phyloP scores from a whole-genome alignment of 805 yeast species.

The Wickerhamomyces sydowiorum region DNA sequence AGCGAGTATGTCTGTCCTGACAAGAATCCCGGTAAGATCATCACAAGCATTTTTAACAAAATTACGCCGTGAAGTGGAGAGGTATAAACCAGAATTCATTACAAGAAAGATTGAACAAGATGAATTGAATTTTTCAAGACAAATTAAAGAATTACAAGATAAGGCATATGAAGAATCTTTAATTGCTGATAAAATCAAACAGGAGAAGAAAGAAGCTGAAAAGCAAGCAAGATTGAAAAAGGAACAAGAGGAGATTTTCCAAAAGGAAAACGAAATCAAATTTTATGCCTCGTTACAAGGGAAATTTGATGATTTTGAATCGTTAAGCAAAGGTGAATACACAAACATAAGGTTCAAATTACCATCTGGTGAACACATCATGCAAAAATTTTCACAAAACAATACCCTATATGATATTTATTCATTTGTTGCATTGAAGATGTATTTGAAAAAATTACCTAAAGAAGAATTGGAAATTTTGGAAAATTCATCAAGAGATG shows the following conservation, averaged over 20 bases:
- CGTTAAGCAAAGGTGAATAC: conserved; percentile 24
- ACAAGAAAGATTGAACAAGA: conserved; percentile 55
- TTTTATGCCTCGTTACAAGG: conserved; percentile 8
- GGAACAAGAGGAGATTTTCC: conserved; percentile 2
- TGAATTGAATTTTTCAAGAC: conserved; percentile 52
- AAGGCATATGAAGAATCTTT: conserved; percentile 59
- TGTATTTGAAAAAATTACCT: conserved; percentile 17
- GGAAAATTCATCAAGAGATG: conserved; percentile 2
- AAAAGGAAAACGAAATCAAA: conserved; percentile 6
- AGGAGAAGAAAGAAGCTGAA: conserved; percentile 34
- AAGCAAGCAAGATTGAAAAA: conserved; percentile 14
- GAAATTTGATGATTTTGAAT: conserved; percentile 6
- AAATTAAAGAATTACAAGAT: conserved; percentile 60
- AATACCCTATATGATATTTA: conserved; percentile 43
- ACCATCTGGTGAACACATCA: conserved; percentile 45
- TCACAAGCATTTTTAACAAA: conserved; percentile 29
- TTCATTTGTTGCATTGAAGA: conserved; percentile 39
- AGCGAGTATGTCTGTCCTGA: conserved; percentile 28
- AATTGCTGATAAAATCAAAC: conserved; percentile 48
- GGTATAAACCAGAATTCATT: conserved; percentile 55
- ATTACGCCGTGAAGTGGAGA: conserved; percentile 38
- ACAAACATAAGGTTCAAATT: conserved; percentile 47
- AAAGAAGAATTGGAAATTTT: conserved; percentile 7
- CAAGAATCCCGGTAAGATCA: conserved; percentile 24
- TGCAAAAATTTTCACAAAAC: conserved; percentile 35